Conservation (phyloP, 192 early-diverging fungal genomes). For the Lobosporangium transversale region DNA sequence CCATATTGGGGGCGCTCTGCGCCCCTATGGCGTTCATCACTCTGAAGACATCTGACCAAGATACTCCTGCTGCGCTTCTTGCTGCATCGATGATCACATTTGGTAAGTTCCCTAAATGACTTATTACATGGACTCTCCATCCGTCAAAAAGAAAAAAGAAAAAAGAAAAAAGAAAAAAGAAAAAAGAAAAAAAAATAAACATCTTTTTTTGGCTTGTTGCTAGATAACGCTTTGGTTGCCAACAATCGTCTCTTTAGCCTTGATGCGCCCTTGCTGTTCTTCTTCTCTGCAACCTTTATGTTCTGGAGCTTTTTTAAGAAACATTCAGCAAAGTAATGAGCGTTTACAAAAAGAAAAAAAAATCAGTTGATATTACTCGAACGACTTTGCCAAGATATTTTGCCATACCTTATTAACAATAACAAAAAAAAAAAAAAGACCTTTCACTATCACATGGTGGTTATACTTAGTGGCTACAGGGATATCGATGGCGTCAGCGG, state of each 20-base stretch:
- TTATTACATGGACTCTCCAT: too few species aligned
- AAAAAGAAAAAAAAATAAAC: too few species aligned
- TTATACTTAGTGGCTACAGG: slow-evolving; percentile 83
- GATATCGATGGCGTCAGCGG: slow-evolving; percentile 67
- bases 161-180: too few species aligned
- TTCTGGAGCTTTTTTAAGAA: slow-evolving; percentile 87
- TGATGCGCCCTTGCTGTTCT: slow-evolving; percentile 91
- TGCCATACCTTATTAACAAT: too few species aligned
- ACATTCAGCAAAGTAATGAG: slow-evolving; percentile 31
- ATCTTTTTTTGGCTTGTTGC: too few species aligned
- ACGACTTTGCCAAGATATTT: neutral
- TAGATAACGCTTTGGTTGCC: slow-evolving; percentile 78
- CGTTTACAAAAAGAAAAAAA: neutral
- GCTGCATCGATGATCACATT: slow-evolving; percentile 81
- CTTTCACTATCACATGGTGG: slow-evolving; percentile 87
- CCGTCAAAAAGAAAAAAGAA: neutral
- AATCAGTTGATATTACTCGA: neutral
- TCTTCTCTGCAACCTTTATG: slow-evolving; percentile 76
- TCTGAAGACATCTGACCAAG: slow-evolving; percentile 78
- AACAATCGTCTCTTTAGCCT: slow-evolving; percentile 89
- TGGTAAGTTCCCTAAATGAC: too few species aligned
- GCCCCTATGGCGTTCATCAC: slow-evolving; percentile 83
- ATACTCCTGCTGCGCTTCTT: slow-evolving; percentile 72
- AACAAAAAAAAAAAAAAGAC: too few species aligned
- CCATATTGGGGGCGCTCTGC: slow-evolving; percentile 76